Percentiles rank a stretch among this genome's conserved stretches.
phyloP scores from a whole-genome alignment of 257 asterid species.

The Solanum pennellii region DNA sequence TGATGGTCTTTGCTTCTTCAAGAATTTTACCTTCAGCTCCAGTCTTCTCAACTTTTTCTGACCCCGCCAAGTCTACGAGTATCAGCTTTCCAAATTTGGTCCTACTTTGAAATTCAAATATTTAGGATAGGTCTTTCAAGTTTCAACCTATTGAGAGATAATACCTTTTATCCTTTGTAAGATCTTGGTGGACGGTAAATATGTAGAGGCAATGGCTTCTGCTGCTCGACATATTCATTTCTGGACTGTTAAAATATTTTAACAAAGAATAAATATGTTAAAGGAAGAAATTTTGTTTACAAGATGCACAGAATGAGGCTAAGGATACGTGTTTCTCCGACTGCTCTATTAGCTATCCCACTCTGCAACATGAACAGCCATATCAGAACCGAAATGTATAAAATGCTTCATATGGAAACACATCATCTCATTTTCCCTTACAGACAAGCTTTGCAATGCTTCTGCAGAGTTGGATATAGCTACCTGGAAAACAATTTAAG shows the following conservation, averaged over 20 bases:
- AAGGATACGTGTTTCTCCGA: slow-evolving; percentile 87
- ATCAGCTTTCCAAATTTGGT: slow-evolving; percentile 45
- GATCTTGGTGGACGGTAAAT: slow-evolving; percentile 47
- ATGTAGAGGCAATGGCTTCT: slow-evolving; percentile 75
- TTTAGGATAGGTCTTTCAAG: background rate
- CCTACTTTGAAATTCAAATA: slow-evolving; percentile 24
- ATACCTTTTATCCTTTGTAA: slow-evolving; percentile 45
- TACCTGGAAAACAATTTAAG: slow-evolving; percentile 32
- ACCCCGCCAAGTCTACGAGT: slow-evolving; percentile 88
- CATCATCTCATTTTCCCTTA: slow-evolving; percentile 27
- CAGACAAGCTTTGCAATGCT: slow-evolving; percentile 51
- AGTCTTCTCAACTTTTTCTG: slow-evolving; percentile 85
- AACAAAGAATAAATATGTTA: background rate
- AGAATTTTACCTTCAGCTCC: slow-evolving; percentile 88
- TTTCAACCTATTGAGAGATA: background rate
- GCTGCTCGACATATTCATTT: slow-evolving; percentile 83
- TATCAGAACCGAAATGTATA: background rate
- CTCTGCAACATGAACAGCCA: slow-evolving; percentile 27
- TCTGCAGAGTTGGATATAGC: slow-evolving; percentile 41
- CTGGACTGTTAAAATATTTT: slow-evolving; percentile 27
- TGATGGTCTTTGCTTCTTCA: slow-evolving; percentile 88
- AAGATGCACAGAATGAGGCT: background rate
- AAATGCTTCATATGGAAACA: background rate
- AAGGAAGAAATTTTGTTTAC: background rate
- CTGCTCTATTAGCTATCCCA: slow-evolving; percentile 82